These are phyloP conservation scores for Astraeus odoratus DNA, from an alignment of 768 basidiomycete species.

Conservation along the genomic window DNA sequence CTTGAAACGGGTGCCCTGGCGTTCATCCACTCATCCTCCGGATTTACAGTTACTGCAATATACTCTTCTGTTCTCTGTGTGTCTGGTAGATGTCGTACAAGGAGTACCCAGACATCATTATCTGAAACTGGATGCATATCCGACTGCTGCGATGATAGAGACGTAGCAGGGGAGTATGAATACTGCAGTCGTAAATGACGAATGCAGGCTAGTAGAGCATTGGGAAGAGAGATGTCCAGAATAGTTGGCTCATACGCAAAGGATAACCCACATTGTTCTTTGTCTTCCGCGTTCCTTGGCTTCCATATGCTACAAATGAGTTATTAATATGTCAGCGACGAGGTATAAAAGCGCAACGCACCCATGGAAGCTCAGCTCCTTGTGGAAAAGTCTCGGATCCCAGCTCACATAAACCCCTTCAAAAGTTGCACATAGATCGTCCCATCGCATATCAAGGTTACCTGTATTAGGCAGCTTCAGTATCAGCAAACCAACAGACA, in stretches of 20 bases:
- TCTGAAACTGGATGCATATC: constrained; percentile 6
- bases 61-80: constrained; percentile 59
- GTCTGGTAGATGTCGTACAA: constrained; percentile 67
- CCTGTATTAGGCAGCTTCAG: constrained; percentile 24
- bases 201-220: constrained; percentile 32
- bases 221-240: background rate
- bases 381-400: constrained; percentile 61
- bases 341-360: constrained; percentile 23
- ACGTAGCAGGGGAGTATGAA: constrained; percentile 3
- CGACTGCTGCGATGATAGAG: background rate
- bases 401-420: constrained; percentile 83
- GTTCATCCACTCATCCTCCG: constrained; percentile 38
- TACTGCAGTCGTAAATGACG: constrained; percentile 39
- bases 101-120: constrained; percentile 69
- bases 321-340: background rate
- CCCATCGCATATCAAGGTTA: constrained; percentile 64
- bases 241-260: background rate
- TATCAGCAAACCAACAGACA: background rate
- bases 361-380: constrained; percentile 59
- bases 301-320: constrained; percentile 31
- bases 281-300: constrained; percentile 33
- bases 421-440: constrained; percentile 64
- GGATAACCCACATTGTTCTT: constrained; percentile 29
- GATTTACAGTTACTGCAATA: constrained; percentile 44
- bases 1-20: constrained; percentile 3